These are phyloP conservation scores for Wallacemonas sp. DNA, from an alignment of 208 protist species.

Conservation along the genomic window DNA sequence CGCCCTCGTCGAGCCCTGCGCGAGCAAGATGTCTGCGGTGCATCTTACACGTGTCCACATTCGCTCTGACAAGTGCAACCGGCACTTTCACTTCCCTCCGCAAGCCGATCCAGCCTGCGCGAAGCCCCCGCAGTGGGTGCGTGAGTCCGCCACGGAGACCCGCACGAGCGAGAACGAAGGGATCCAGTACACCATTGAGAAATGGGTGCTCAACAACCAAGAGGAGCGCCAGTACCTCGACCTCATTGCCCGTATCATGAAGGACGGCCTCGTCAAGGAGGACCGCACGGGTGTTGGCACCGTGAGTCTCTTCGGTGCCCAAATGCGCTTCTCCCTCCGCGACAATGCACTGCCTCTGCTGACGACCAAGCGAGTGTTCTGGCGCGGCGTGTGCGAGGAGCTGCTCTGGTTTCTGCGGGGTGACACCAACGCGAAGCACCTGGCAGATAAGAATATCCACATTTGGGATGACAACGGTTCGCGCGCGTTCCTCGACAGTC, in stretches of 20 bases:
- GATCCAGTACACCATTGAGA: conserved; percentile 62
- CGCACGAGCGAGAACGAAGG: conserved; percentile 27
- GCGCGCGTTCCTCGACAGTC: conserved; percentile 95
- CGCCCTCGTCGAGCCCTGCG: conserved; percentile 57
- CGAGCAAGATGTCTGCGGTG: conserved; percentile 62
- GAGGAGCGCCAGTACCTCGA: conserved; percentile 95
- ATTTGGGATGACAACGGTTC: conserved; percentile 99
- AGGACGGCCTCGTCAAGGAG: conserved; percentile 64
- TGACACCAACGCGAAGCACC: conserved; percentile 92
- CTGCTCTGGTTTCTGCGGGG: conserved; percentile 98
- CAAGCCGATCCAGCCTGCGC: background rate
- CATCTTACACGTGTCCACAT: conserved; percentile 67
- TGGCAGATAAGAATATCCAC: conserved; percentile 92
- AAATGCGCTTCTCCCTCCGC: conserved; percentile 97
- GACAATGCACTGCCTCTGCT: conserved; percentile 95
- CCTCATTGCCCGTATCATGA: conserved; percentile 83
- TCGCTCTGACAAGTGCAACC: conserved; percentile 41
- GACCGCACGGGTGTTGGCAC: conserved; percentile 98
- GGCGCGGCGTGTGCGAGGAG: conserved; percentile 97
- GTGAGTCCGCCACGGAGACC: conserved; percentile 32
- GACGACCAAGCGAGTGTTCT: conserved; percentile 99
- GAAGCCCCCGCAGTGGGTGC: conserved; percentile 30
- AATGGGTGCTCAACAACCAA: conserved; percentile 75
- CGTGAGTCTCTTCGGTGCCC: conserved; percentile 94
- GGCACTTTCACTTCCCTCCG: conserved; percentile 59